Evolutionary conservation across 345 rosid genomes (phyloP).

Genomic region (Lumnitzera racemosa): DNA sequence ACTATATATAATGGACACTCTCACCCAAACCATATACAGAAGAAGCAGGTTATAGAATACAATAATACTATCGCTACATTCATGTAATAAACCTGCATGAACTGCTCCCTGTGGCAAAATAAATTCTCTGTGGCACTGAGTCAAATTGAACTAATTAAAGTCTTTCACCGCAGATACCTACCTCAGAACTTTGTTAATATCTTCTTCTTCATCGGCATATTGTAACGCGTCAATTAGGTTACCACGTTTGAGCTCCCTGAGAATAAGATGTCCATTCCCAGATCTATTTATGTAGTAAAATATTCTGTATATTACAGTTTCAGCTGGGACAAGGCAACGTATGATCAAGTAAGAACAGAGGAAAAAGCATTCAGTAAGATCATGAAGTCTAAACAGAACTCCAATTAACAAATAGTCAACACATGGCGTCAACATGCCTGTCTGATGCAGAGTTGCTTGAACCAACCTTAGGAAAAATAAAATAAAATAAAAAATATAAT

Average conservation of each 20-base stretch:
- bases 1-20: not conserved
- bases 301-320: conserved; percentile 96
- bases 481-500: too few species aligned
- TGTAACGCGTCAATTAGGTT: conserved; percentile 82
- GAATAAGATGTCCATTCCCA: conserved; percentile 77
- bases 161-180: conserved; percentile 12
- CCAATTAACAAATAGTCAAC: not conserved
- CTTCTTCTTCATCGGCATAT: conserved; percentile 97
- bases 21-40: too few species aligned
- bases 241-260: conserved; percentile 93
- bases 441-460: too few species aligned
- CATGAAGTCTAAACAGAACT: too few species aligned
- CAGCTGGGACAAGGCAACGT: conserved; percentile 57
- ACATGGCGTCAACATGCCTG: not conserved
- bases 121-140: not conserved
- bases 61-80: too few species aligned
- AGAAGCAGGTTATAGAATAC: too few species aligned
- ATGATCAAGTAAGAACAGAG: conserved; percentile 3
- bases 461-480: too few species aligned
- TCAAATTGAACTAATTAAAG: not conserved
- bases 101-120: not conserved
- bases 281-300: conserved; percentile 87
- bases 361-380: not conserved
- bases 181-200: conserved; percentile 96
- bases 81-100: too few species aligned